phyloP scores from a whole-genome alignment of 352 stramenopile genomes.

The Globisporangium abappressorium region DNA sequence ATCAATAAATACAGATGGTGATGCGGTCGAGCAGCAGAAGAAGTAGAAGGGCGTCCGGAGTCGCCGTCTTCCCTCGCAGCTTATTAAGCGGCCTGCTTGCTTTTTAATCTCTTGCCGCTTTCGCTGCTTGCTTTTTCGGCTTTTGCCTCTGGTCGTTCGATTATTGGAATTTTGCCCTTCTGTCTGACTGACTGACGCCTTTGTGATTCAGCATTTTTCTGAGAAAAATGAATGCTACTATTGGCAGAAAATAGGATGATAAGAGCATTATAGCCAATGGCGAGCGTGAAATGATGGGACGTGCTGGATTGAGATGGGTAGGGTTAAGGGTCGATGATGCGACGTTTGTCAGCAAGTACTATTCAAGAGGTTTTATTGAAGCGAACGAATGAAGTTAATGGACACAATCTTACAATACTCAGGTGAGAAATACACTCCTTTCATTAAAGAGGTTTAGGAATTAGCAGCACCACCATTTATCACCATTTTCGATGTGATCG shows the following conservation, averaged over 20 bases:
- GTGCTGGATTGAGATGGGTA: too few species aligned
- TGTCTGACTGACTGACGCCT: background rate
- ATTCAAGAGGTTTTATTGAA: background rate
- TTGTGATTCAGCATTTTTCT: background rate
- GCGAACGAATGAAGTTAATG: background rate
- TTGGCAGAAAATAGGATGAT: background rate
- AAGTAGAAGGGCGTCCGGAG: background rate
- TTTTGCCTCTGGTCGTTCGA: background rate
- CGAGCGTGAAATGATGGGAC: background rate
- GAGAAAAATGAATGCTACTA: background rate
- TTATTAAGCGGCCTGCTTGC: background rate
- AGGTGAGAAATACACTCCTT: background rate
- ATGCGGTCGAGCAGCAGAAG: background rate
- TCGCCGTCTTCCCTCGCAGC: background rate
- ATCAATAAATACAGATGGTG: background rate
- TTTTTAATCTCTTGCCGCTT: background rate
- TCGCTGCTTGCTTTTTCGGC: background rate
- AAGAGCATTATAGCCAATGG: background rate
- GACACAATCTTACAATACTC: background rate
- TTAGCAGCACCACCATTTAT: background rate
- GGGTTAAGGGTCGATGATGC: too few species aligned
- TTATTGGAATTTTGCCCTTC: conserved; percentile 1
- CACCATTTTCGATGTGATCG: background rate
- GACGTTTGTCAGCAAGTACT: background rate
- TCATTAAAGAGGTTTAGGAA: background rate